Evolutionary conservation across 2,329 filamentous ascomycete genomes (phyloP), one percentile per base, ranked within the genome.

Genomic region (Colletotrichum horii): DNA sequence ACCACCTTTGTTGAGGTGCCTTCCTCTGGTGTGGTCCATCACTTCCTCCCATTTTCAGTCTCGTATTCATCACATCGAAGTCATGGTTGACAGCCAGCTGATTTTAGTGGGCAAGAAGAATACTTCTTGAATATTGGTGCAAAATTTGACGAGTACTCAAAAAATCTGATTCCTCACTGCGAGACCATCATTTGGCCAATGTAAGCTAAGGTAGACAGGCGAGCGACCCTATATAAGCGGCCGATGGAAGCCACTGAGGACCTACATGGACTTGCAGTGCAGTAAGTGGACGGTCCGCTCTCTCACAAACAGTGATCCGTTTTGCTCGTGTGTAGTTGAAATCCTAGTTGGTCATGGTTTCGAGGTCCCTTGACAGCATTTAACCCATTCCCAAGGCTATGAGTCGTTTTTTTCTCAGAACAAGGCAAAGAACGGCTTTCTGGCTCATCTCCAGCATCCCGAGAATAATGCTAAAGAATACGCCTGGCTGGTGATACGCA

Each of bases 401-500:
- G 34, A 6, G 14, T 15, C 14, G 34, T 7, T 36, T 34, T 12
- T 34, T 43, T 43, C 38, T 43, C 19, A 43, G 0, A 0, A 43
- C 11, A 43, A 0, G 38, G 38, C 0, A 43, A 0, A 43, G 1
- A n/a, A 43, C 0, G 38, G 38, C 38, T 43, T n/a, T 12, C 38
- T 43, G 4, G 9, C 38, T 48, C 43, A 48, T 48, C 43, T 48
- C 11, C 6, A 1, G 43, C 11, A 14, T 14, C 11, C 11, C 7
- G 0, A 0, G 43, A 48, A 9, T 48, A 22, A 48, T 48, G 14
- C n/a, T 12, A 22, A 48, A 0, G 43, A 48, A 48, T 1, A 48
- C 6, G 0, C 43, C 6, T 22, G 0, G n/a, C 11, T 22, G 11
- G n/a, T 22, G 6, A 48, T 22, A 22, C 43, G 0, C 19, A 48